Base-by-base conservation (phyloP, 805 yeast genomes). In the Suhomyces kilbournensis region DNA sequence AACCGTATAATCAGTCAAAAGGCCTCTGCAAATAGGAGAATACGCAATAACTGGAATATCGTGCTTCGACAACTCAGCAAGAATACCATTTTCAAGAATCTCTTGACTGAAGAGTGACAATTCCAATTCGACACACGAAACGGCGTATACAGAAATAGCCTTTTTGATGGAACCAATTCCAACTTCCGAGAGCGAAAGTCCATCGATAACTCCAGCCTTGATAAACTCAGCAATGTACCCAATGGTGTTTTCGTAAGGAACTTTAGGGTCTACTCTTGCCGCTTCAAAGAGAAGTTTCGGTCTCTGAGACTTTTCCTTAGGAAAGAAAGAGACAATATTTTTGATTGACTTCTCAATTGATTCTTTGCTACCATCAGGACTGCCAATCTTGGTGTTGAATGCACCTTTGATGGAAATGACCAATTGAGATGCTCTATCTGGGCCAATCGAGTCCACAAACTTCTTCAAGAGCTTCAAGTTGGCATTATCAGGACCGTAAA, bases 71-170 rank as follows among this genome's bases (percentile, higher is more conserved):
- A 86, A 81, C 4, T 79, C 77, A 3, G 76, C 80, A 55, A 85
- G 79, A 20, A 87, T 76, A 1, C 93, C 96, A 63, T 87, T 83
- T 2, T 65, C 53, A 44, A 83, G 62, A 38, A 85, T 8, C 14
- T 86, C 88, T 44, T 81, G 78, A n/a, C 83, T 67, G 71, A 86
- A 81, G 53, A 91, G 64, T 2, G 96, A 88, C 54, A 85, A 79
- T 69, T 91, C 97, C 42, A 87, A 76, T 71, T 91, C 97, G 44
- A 87, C 88, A 58, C 82, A 82, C 2, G 82, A 75, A 51, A 90
- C 76, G 40, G 85, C 86, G 51, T 77, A 75, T 3, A 81, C 79
- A 42, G 74, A 68, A 35, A 72, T 68, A 3, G 94, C 92, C 54
- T 80, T 80, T 20, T 68, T 65, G 52, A 92, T 78, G 12, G 92